Evolutionary conservation across 805 yeast genomes (phyloP).

Genomic region (Pichia kluyveri): DNA sequence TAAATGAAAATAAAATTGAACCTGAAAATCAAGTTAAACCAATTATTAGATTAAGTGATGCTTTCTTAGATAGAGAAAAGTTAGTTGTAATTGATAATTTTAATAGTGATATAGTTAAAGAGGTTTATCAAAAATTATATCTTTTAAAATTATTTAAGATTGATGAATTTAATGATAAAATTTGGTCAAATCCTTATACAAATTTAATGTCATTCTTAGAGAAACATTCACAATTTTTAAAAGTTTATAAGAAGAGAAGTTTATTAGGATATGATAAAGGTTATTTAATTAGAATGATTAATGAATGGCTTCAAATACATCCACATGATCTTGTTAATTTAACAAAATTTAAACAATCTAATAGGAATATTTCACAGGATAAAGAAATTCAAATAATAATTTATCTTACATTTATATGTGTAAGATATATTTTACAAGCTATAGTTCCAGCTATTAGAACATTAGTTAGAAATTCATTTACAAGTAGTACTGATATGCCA

Average conservation of each 20-base stretch:
- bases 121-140: not conserved
- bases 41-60: not conserved
- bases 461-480: not conserved
- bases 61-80: not conserved
- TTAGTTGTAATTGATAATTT: not conserved
- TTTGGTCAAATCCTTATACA: not conserved
- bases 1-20: not conserved
- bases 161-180: not conserved
- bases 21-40: not conserved
- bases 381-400: not conserved
- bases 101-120: not conserved
- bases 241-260: not conserved
- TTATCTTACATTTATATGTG: not conserved
- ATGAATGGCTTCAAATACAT: constrained; percentile 4
- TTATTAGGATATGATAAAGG: constrained; percentile 3
- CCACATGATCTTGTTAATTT: constrained; percentile 1
- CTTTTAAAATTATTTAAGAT: not conserved
- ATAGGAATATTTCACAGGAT: not conserved
- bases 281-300: not conserved
- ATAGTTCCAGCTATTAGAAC: not conserved
- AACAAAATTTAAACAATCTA: not conserved
- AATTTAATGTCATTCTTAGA: not conserved
- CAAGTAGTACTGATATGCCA: not conserved
- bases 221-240: not conserved
- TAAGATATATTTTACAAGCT: constrained; percentile 1